Evolutionary conservation across 2,329 filamentous ascomycete genomes (phyloP).

Genomic region (Hypoxylon sp.): DNA sequence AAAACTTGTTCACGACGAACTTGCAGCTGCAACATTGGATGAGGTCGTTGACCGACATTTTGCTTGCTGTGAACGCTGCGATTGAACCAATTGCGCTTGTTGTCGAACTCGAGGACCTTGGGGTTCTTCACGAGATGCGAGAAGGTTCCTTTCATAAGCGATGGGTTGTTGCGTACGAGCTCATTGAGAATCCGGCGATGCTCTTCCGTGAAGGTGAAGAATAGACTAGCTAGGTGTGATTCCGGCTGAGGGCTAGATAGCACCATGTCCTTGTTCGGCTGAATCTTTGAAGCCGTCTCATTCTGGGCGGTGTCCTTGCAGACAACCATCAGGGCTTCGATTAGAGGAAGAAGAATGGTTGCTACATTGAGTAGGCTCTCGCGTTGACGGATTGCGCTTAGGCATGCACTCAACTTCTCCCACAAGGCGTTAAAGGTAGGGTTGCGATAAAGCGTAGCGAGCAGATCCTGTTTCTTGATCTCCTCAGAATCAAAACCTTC

Average conservation of each 20-base stretch:
- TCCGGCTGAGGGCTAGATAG: constrained; percentile 84
- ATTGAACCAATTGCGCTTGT: constrained; percentile 99
- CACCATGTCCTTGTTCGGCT: constrained; percentile 75
- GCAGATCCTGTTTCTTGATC: constrained; percentile 83
- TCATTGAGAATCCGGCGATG: constrained; percentile 98
- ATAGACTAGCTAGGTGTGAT: constrained; percentile 86
- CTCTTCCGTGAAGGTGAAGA: constrained; percentile 98
- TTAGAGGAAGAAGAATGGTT: constrained; percentile 92
- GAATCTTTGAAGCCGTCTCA: constrained; percentile 67
- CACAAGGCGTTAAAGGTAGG: constrained; percentile 91
- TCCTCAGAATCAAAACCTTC: constrained; percentile 67
- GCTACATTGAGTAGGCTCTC: constrained; percentile 98
- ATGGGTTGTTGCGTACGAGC: constrained; percentile 95
- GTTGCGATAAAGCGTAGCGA: constrained; percentile 91
- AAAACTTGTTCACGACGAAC: constrained; percentile 96
- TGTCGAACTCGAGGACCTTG: constrained; percentile 98
- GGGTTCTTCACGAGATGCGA: constrained; percentile 97
- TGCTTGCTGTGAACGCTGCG: constrained; percentile 87
- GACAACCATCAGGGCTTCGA: constrained; percentile 98
- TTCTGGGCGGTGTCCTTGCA: constrained; percentile 96
- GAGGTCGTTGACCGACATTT: constrained; percentile 72
- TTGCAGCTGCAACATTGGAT: constrained; percentile 83
- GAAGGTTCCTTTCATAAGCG: constrained; percentile 98
- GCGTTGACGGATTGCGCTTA: constrained; percentile 88
- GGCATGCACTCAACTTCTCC: constrained; percentile 90